A percentile compares a stretch with the other conserved stretches of the same genome.
Conservation (phyloP, 1,139 yeast species). For the Blastobotrys buckinghamii region DNA sequence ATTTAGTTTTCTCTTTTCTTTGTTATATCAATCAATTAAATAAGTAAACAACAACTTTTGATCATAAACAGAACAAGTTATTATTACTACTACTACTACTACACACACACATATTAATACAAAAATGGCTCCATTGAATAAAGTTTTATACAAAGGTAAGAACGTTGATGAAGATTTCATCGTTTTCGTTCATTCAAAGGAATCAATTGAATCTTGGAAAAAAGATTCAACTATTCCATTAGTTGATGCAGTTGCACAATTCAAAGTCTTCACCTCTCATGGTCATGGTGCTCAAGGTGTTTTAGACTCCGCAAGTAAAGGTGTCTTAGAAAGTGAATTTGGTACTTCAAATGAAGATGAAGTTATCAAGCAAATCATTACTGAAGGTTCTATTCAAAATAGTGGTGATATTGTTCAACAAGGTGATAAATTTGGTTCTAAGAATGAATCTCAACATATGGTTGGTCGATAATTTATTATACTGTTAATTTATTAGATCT, state of each 20-base stretch:
- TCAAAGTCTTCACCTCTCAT: slow-evolving; percentile 51
- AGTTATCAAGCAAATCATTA: slow-evolving; percentile 49
- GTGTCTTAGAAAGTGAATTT: slow-evolving; percentile 59
- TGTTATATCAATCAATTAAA: not conserved
- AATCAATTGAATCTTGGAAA: slow-evolving; percentile 44
- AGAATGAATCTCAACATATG: slow-evolving; percentile 1
- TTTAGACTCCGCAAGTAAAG: slow-evolving; percentile 65
- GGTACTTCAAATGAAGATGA: slow-evolving; percentile 41
- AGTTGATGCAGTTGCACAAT: slow-evolving; percentile 57
- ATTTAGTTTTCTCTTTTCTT: not conserved
- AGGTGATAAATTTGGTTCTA: slow-evolving; percentile 6
- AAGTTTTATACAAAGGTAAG: slow-evolving; percentile 58
- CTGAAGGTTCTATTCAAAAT: slow-evolving; percentile 48
- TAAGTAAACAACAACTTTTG: not conserved
- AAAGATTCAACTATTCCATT: slow-evolving; percentile 53
- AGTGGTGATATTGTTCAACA: slow-evolving; percentile 10
- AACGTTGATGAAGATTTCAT: slow-evolving; percentile 49
- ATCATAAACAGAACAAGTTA: no score
- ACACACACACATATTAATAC: not conserved
- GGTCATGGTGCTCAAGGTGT: slow-evolving; percentile 69
- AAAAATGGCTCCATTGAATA: not conserved
- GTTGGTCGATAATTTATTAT: slow-evolving; percentile 4
- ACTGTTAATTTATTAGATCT: not conserved
- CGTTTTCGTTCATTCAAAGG: slow-evolving; percentile 54
- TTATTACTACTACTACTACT: slow-evolving; percentile 2